Percentiles rank a stretch among this genome's conserved stretches.
Evolutionary conservation across 306 rosid genomes (phyloP).

Genomic region (Rosa rugosa): DNA sequence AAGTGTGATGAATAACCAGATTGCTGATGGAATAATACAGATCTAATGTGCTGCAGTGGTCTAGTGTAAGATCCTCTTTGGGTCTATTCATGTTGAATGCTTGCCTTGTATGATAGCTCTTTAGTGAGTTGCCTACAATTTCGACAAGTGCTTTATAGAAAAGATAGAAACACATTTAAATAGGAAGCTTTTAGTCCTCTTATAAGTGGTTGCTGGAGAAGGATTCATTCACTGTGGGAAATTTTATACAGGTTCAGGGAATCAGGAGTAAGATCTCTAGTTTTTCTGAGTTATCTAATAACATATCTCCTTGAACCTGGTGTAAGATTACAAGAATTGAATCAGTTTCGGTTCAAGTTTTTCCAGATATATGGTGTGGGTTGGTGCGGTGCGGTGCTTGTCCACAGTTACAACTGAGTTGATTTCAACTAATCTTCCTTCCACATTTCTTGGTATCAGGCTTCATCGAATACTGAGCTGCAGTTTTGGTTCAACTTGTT

Average conservation of each 20-base stretch:
- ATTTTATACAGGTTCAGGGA: not conserved
- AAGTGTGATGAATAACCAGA: not conserved
- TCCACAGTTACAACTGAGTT: no score
- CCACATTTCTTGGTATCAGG: no score
- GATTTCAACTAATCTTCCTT: no score
- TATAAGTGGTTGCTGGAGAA: not conserved
- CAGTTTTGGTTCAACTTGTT: no score
- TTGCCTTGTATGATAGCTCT: not conserved
- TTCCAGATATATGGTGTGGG: not conserved
- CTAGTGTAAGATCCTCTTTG: not conserved
- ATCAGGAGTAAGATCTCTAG: not conserved
- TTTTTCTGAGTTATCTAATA: not conserved
- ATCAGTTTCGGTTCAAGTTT: not conserved
- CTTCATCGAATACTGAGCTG: no score
- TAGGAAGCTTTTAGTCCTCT: no score
- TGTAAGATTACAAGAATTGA: not conserved
- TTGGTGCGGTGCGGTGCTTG: not conserved
- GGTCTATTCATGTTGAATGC: not conserved
- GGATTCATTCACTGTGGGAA: not conserved
- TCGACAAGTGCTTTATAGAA: not conserved
- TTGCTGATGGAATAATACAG: slow-evolving; percentile 8
- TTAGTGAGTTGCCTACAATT: not conserved
- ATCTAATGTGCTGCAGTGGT: not conserved
- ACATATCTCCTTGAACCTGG: not conserved
- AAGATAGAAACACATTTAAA: not conserved